Conservation (phyloP, 768 basidiomycete genomes). For the Trametes sanguinea region DNA sequence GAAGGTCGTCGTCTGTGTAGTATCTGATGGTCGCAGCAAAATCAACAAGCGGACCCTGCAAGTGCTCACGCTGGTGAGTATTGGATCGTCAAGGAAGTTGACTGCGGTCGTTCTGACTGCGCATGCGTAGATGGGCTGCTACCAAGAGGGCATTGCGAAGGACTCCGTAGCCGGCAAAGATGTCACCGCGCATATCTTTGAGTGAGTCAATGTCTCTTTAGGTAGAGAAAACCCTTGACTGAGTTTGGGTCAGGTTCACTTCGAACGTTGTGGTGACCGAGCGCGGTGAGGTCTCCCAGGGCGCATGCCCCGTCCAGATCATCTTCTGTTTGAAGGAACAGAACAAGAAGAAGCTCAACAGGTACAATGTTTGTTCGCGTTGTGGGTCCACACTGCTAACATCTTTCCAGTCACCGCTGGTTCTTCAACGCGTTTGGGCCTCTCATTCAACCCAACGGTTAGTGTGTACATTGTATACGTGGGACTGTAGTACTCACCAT, state of each 20-base stretch:
- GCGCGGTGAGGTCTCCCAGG: conserved; percentile 73
- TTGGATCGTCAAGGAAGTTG: neutral
- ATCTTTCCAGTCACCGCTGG: conserved; percentile 74
- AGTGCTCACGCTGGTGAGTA: conserved; percentile 73
- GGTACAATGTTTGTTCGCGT: neutral
- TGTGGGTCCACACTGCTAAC: neutral
- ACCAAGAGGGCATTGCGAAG: conserved; percentile 89
- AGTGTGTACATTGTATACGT: conserved; percentile 12
- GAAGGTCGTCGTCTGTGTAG: conserved; percentile 86
- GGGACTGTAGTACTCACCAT: neutral
- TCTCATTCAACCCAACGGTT: conserved; percentile 81
- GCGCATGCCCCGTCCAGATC: conserved; percentile 81
- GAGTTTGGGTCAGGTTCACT: conserved; percentile 56
- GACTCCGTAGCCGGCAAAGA: conserved; percentile 88
- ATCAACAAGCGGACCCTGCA: conserved; percentile 90
- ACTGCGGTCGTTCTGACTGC: neutral
- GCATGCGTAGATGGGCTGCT: conserved; percentile 69
- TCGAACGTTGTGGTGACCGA: conserved; percentile 78
- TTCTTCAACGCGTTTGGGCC: conserved; percentile 97
- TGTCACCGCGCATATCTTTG: conserved; percentile 92
- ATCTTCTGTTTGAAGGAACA: conserved; percentile 93
- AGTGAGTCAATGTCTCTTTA: conserved; percentile 49
- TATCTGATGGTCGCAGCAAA: conserved; percentile 84
- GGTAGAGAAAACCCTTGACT: neutral
- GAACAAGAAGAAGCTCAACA: conserved; percentile 97